Evolutionary conservation across 139 green algal genomes (phyloP).

Genomic region (Chlorella ohadii): DNA sequence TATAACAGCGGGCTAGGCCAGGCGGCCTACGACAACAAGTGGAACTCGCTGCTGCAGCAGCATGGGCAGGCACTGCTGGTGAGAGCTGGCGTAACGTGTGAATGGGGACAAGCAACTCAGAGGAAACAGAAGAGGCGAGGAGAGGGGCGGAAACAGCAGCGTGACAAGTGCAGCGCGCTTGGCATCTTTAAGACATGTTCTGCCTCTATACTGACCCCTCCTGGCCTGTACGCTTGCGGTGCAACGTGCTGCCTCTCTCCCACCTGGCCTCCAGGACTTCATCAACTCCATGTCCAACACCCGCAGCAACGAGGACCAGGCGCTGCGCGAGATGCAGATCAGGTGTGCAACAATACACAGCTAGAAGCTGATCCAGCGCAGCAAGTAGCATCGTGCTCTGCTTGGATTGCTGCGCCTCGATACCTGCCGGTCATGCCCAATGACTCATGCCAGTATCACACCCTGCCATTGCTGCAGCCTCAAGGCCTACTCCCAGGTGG

Average conservation of each 20-base stretch:
- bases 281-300: background rate
- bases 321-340: background rate
- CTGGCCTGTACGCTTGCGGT: too few relatives aligned
- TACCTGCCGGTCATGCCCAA: too few relatives aligned
- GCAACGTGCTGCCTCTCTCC: too few relatives aligned
- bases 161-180: too few relatives aligned
- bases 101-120: too few relatives aligned
- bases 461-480: background rate
- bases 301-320: background rate
- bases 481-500: conserved; percentile 6
- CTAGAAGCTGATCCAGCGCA: too few relatives aligned
- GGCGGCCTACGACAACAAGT: background rate
- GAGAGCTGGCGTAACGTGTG: too few relatives aligned
- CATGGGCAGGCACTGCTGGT: background rate
- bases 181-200: too few relatives aligned
- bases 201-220: too few relatives aligned
- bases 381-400: background rate
- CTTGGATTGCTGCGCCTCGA: too few relatives aligned
- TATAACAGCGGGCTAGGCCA: background rate
- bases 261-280: background rate
- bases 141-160: too few relatives aligned
- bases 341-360: background rate
- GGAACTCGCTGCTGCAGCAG: background rate
- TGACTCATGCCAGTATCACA: background rate
- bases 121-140: too few relatives aligned